Base-by-base conservation (phyloP, 2,329 filamentous ascomycete species). In the Colletotrichum scovillei region DNA sequence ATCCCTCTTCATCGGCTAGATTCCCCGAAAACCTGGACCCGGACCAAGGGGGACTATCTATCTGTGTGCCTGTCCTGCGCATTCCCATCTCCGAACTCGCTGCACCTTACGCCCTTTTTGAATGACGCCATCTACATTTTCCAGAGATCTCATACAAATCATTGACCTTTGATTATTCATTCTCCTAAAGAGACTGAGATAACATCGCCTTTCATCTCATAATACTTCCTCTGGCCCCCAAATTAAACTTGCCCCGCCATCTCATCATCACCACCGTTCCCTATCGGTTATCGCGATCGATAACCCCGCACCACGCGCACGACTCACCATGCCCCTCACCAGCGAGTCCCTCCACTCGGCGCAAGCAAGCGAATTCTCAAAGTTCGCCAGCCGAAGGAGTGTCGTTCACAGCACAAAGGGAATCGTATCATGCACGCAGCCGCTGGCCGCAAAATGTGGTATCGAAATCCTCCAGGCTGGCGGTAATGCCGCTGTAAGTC, bases 351-450 rank as follows among this genome's bases (percentile, higher is more conserved):
- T 89, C 12, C 88, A 85, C 77, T 84, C 85, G 74, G 82, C 84
- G 63, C 79, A 83, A 26, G 84, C 86, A 65, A 80, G 80, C 62
- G 83, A 86, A 69, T 92, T 94, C 78, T 85, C 88, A 74, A 88
- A 89, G 74, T 96, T 94, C 80, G 83, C 94, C 11, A 97, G 95
- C 77, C 91, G 96, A 52, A 88, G 97, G 75, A 98, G 96, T 78
- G 95, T 97, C 14, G 94, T 98, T 14, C 95, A 98, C 81, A 98
- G 95, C 81, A 95, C 94, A 5, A 93, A 95, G 79, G 96, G 95
- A 58, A 98, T 98, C 71, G 94, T 98, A 60, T 90, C 95, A 12
- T 97, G 93, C 80, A 94, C 95, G 1, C 96, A 98, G 82, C 95
- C 97, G 16, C 86, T 98, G 68, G 97, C 97, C 6, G 93, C 94